Conservation (phyloP, 495 filamentous ascomycete species). For the Pyrenopolyporus hunteri region DNA sequence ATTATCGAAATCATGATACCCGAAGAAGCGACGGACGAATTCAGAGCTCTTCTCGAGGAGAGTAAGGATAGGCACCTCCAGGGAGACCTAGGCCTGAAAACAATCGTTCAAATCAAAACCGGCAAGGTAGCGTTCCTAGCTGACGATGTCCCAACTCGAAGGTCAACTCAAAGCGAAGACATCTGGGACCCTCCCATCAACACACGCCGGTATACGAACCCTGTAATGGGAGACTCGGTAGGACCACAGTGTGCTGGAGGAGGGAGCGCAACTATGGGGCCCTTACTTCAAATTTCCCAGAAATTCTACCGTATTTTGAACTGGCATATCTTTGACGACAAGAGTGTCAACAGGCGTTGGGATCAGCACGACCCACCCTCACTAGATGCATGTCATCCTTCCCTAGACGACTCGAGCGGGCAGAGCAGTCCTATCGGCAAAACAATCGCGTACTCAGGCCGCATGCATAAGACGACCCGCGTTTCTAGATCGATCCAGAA, state of each 20-base stretch:
- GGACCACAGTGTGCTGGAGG: conserved; percentile 2
- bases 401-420: neutral
- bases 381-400: conserved; percentile 7
- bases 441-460: conserved; percentile 13
- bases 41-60: neutral
- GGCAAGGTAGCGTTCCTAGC: neutral
- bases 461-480: conserved; percentile 5
- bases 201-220: conserved; percentile 7
- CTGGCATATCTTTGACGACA: conserved; percentile 16
- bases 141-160: too few relatives aligned
- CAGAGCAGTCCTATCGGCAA: neutral
- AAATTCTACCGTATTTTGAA: conserved; percentile 15
- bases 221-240: conserved; percentile 16
- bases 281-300: conserved; percentile 1
- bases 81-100: neutral
- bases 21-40: neutral
- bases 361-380: neutral
- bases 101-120: neutral
- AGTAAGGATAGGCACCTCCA: neutral
- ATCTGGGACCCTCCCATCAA: conserved; percentile 4
- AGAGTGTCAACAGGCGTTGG: neutral
- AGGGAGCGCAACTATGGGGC: conserved; percentile 9
- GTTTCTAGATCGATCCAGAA: conserved; percentile 1
- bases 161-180: too few relatives aligned
- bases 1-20: conserved; percentile 10